Base-by-base conservation (phyloP, 345 rosid genomes). In the Iberis pinnata region DNA sequence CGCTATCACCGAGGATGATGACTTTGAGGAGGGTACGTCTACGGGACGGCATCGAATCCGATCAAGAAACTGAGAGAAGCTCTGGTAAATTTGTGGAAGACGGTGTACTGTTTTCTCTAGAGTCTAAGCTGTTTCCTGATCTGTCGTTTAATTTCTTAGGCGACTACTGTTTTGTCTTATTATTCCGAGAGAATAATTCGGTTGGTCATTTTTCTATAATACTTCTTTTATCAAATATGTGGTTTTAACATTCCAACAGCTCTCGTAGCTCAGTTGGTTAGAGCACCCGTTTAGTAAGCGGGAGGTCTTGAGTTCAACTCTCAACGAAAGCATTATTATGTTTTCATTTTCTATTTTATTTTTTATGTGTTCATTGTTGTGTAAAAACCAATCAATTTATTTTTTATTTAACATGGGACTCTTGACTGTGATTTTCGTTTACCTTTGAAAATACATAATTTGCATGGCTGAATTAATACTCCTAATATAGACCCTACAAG, bases 1-100 rank as follows among this genome's bases (percentile, higher is more conserved):
- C 98, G 80, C 96, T 88, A 59, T 92, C 98, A 25, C 96, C 96
- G 76, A 92, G 95, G 68, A 92, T 85, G 71, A 92, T 92, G 82
- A 92, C 93, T 80, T 88, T 88, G 51, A 85, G 71, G 64, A 92
- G 96, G 54, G 89, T 87, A 38, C 89, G 81, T 58, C 96, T 67
- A 42, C 95, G 93, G 22, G 98, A 84, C 32, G 96, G 86, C 98
- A 90, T 87, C 74, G 60, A 35, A 57, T 42, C 42, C 32, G 63
- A 58, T 42, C 54, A 12, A 9, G 37, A 10, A 49, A 17, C 11
- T 14, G 18, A 32, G n/a, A 52, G 60, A 55, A 31, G 32, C 42
- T 57, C 13, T 24, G 63, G 44, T 27, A 14, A 22, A 35, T 36
- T 26, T 17, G 38, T 4, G 8, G 45, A 42, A 42, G 45, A 47